Percentiles rank a stretch among this genome's conserved stretches.
Conservation (phyloP, 139 green algal genomes). For the Nannochloris sp. region DNA sequence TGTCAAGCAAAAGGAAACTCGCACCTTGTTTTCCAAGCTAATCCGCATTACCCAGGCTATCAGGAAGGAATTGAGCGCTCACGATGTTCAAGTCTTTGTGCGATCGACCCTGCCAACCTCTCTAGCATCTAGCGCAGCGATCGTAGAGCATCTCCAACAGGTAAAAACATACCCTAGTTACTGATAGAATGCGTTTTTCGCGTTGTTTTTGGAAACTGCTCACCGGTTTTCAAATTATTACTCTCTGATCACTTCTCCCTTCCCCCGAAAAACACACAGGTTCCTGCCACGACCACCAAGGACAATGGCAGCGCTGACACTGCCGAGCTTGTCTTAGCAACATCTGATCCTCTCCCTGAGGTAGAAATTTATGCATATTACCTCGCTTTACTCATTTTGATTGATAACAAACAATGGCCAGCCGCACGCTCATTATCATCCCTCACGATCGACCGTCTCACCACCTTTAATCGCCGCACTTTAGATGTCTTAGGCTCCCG, state of each 20-base stretch:
- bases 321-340: not conserved
- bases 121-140: not conserved
- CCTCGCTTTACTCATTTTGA: slow-evolving; percentile 64
- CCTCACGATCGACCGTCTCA: slow-evolving; percentile 46
- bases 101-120: not conserved
- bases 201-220: too few species aligned
- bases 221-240: too few species aligned
- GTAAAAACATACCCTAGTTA: too few species aligned
- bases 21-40: slow-evolving; percentile 57
- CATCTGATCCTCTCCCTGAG: slow-evolving; percentile 60
- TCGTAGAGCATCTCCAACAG: not conserved
- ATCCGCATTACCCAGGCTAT: slow-evolving; percentile 63
- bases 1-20: slow-evolving; percentile 77
- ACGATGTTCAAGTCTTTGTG: slow-evolving; percentile 49
- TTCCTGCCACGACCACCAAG: not conserved
- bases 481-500: slow-evolving; percentile 83
- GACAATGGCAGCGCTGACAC: not conserved
- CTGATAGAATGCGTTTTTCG: too few species aligned
- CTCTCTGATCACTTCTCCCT: too few species aligned
- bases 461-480: slow-evolving; percentile 79
- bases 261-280: not conserved
- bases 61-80: slow-evolving; percentile 43
- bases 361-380: slow-evolving; percentile 80
- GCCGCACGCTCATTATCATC: slow-evolving; percentile 28
- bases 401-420: slow-evolving; percentile 62